These are phyloP conservation scores for Durusdinium trenchii DNA, from an alignment of 73 alveolate genomes.

Conservation along the genomic window DNA sequence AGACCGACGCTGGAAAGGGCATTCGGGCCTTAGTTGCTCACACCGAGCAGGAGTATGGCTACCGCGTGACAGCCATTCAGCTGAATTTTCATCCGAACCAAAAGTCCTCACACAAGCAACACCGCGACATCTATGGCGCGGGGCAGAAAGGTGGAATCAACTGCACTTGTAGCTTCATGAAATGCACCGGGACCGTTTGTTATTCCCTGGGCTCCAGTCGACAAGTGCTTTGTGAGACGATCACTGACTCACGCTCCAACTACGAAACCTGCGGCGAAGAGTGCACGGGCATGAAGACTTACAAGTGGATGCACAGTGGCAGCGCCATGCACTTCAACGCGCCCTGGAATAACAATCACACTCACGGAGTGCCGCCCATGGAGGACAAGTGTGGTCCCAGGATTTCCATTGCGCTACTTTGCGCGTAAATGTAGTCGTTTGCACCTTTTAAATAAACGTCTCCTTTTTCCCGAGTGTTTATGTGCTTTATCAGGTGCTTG, in stretches of 20 bases:
- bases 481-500: too few relatives aligned
- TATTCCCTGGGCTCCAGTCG: constrained; percentile 92
- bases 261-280: constrained; percentile 80
- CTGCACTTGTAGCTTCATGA: constrained; percentile 94
- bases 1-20: constrained; percentile 92
- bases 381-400: constrained; percentile 91
- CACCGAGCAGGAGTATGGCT: constrained; percentile 88
- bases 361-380: constrained; percentile 76
- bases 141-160: constrained; percentile 95
- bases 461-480: too few relatives aligned
- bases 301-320: constrained; percentile 94
- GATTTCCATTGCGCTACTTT: constrained; percentile 67
- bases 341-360: constrained; percentile 92
- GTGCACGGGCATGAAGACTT: constrained; percentile 77
- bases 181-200: constrained; percentile 91
- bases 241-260: constrained; percentile 73
- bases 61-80: constrained; percentile 89
- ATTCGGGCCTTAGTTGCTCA: constrained; percentile 54
- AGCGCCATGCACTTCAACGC: constrained; percentile 95
- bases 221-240: constrained; percentile 86
- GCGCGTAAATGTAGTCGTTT: too few relatives aligned
- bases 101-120: constrained; percentile 93
- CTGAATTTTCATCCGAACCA: constrained; percentile 89
- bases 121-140: constrained; percentile 90
- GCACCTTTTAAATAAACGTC: too few relatives aligned